These are phyloP conservation scores for Cladorrhinum sp. DNA, from an alignment of 2,329 filamentous ascomycete genomes.

Conservation along the genomic window DNA sequence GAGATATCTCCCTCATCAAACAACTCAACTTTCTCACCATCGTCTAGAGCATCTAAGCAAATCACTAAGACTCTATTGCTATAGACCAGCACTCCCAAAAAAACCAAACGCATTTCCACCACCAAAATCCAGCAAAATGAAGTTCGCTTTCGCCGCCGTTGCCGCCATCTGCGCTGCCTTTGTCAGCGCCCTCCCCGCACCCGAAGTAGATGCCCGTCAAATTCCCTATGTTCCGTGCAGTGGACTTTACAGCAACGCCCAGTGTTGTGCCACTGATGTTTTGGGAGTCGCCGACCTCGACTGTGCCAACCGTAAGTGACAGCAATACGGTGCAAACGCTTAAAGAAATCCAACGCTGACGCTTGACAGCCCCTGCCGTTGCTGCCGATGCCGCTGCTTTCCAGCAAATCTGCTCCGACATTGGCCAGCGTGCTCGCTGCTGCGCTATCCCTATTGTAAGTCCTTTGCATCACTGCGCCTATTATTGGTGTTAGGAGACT, in stretches of 20 bases:
- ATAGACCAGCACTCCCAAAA: background rate
- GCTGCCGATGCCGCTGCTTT: conserved; percentile 23
- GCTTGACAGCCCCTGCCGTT: conserved; percentile 15
- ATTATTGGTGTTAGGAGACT: background rate
- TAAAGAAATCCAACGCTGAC: background rate
- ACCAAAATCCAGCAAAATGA: conserved; percentile 28
- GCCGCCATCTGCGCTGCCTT: conserved; percentile 28
- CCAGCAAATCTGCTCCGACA: conserved; percentile 40
- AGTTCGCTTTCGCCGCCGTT: conserved; percentile 32
- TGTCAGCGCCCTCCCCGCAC: conserved; percentile 30
- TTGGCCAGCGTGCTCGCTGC: conserved; percentile 55
- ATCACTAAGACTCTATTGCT: background rate
- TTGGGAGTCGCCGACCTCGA: conserved; percentile 55
- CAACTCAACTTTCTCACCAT: background rate
- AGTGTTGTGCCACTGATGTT: conserved; percentile 61
- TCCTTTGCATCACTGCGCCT: background rate
- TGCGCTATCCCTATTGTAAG: conserved; percentile 49
- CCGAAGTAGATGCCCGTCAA: conserved; percentile 35
- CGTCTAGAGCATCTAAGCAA: background rate
- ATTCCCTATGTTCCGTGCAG: conserved; percentile 39
- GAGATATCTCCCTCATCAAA: background rate
- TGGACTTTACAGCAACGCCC: conserved; percentile 41
- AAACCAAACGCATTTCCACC: background rate
- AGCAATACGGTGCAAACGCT: too few species aligned
- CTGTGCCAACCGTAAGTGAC: conserved; percentile 47